These are phyloP conservation scores for Akanthomyces dipterigenus DNA, from an alignment of 2,329 filamentous ascomycete genomes.

Conservation along the genomic window DNA sequence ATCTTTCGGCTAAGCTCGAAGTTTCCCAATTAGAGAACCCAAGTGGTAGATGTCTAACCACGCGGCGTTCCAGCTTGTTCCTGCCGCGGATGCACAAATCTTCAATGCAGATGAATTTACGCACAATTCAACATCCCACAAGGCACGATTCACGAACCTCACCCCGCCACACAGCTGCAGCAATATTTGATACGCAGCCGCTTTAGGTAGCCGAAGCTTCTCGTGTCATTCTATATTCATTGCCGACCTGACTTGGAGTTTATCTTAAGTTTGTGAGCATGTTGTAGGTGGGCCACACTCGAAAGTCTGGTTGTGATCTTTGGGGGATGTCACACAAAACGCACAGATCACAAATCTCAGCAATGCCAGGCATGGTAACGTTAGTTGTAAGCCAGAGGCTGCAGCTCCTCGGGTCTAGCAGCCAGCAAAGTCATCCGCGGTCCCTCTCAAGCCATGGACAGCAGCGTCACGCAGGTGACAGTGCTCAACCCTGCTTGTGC, in stretches of 20 bases:
- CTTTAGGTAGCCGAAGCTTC: not conserved
- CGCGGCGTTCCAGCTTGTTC: not conserved
- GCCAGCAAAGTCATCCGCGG: not conserved
- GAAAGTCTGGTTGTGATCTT: not conserved
- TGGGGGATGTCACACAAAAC: not conserved
- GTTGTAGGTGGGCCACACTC: not conserved
- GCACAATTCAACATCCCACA: not conserved
- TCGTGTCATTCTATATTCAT: not conserved
- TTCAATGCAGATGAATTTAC: not conserved
- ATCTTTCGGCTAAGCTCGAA: too few species aligned
- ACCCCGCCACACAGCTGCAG: not conserved
- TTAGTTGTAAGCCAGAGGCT: not conserved
- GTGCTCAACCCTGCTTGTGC: slow-evolving; percentile 14
- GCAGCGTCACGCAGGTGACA: slow-evolving; percentile 12
- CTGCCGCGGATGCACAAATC: not conserved
- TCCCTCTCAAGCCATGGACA: slow-evolving; percentile 8
- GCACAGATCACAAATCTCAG: not conserved
- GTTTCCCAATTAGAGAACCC: too few species aligned
- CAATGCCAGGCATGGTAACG: not conserved
- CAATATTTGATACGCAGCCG: not conserved
- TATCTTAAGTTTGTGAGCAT: not conserved
- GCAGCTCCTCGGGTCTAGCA: not conserved
- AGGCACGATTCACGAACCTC: not conserved
- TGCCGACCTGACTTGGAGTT: not conserved
- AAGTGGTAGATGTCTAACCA: not conserved